Conservation (phyloP, 495 filamentous ascomycete genomes). For the Trichoderma orchidacearum region DNA sequence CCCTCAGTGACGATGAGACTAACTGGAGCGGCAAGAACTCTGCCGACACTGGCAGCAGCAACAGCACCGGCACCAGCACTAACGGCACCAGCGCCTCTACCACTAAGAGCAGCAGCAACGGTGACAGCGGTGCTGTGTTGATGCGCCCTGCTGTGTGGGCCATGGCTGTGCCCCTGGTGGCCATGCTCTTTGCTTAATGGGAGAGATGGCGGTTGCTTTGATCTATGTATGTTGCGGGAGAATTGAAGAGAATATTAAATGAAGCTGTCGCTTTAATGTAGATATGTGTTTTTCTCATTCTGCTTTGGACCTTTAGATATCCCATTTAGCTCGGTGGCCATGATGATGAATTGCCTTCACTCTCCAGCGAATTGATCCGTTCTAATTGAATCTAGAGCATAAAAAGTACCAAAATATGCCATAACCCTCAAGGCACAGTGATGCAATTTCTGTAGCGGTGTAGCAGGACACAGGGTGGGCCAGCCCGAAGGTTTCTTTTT, state of each 20-base stretch:
- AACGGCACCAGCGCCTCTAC: not conserved
- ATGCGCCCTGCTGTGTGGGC: not conserved
- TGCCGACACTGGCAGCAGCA: not conserved
- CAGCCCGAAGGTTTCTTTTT: not conserved
- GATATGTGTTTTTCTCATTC: not conserved
- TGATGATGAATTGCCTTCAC: not conserved
- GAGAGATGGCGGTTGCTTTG: not conserved
- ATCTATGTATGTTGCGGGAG: not conserved
- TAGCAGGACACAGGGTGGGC: not conserved
- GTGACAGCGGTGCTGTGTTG: not conserved
- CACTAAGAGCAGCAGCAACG: not conserved
- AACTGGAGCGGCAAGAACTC: constrained; percentile 13
- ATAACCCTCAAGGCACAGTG: not conserved
- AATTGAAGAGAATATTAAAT: not conserved
- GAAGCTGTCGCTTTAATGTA: not conserved
- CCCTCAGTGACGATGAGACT: constrained; percentile 21
- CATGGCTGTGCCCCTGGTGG: not conserved
- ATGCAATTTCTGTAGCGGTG: not conserved
- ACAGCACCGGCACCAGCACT: not conserved
- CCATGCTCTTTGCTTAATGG: not conserved
- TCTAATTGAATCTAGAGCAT: not conserved
- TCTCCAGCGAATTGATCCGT: not conserved
- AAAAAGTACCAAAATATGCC: not conserved
- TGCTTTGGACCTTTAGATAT: constrained; percentile 1
- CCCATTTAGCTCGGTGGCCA: not conserved